These are phyloP conservation scores for Boletus barrowsii DNA, from an alignment of 768 basidiomycete species.

Conservation along the genomic window DNA sequence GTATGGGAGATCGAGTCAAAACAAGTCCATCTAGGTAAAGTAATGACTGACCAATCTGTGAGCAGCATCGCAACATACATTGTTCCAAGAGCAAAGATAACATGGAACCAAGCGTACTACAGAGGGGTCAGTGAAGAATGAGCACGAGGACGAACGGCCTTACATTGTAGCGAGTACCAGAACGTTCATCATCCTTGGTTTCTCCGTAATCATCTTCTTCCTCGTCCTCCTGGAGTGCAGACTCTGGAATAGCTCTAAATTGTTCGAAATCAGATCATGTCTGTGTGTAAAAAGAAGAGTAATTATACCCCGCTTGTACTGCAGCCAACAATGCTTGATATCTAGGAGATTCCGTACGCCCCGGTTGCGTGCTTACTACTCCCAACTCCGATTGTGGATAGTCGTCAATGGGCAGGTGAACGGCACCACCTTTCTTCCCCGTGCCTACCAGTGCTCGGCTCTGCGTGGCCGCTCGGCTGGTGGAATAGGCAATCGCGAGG, in stretches of 20 bases:
- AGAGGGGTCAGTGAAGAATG: not conserved
- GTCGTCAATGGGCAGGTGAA: constrained; percentile 59
- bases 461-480: constrained; percentile 93
- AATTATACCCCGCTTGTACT: constrained; percentile 84
- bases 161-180: constrained; percentile 94
- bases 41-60: constrained; percentile 83
- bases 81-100: constrained; percentile 91
- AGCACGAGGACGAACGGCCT: constrained; percentile 21
- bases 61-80: constrained; percentile 98
- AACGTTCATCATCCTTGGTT: constrained; percentile 85
- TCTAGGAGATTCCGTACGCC: constrained; percentile 78
- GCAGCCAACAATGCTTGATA: constrained; percentile 95
- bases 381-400: constrained; percentile 64
- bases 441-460: constrained; percentile 85
- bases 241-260: constrained; percentile 83
- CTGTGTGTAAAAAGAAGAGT: constrained; percentile 1
- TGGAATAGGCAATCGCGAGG: constrained; percentile 97
- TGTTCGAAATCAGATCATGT: not conserved
- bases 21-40: not conserved
- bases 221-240: constrained; percentile 81
- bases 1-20: not conserved
- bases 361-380: constrained; percentile 80
- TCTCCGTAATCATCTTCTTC: constrained; percentile 71
- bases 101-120: constrained; percentile 98
- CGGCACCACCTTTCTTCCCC: constrained; percentile 56